These are phyloP conservation scores for Yamadazyma pseudoaaseri DNA, from an alignment of 1,139 yeast species.

Conservation along the genomic window DNA sequence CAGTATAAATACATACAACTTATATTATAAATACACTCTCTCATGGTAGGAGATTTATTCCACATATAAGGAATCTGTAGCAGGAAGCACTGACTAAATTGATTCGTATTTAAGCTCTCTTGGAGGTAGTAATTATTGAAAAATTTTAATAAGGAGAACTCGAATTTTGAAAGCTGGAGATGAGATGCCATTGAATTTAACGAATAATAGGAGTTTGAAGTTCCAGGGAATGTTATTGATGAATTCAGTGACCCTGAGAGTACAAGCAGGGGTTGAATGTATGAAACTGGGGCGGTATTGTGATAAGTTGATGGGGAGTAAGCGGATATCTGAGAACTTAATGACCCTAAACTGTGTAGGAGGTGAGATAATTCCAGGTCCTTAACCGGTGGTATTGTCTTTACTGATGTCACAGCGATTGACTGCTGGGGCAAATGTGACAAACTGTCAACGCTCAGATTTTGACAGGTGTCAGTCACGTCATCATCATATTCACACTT, in stretches of 20 bases:
- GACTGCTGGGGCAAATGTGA: too few species aligned
- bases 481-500: constrained; percentile 21
- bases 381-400: too few species aligned
- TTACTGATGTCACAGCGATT: too few species aligned
- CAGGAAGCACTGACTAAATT: constrained; percentile 21
- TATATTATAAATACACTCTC: constrained; percentile 18
- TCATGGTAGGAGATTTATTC: constrained; percentile 16
- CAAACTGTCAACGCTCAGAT: too few species aligned
- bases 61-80: constrained; percentile 21
- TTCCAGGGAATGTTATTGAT: not conserved
- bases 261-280: too few species aligned
- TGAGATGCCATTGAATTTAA: constrained; percentile 15
- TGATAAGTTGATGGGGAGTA: too few species aligned
- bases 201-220: not conserved
- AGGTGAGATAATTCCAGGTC: too few species aligned
- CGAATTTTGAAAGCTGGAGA: constrained; percentile 24
- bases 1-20: constrained; percentile 17
- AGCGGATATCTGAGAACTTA: too few species aligned
- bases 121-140: constrained; percentile 23
- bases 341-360: too few species aligned
- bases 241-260: too few species aligned
- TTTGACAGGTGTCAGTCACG: too few species aligned
- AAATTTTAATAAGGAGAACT: constrained; percentile 25
- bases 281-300: too few species aligned
- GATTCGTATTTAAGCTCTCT: constrained; percentile 17